Base-by-base conservation (phyloP, 176 grass and related monocot species). In the Themeda triandra region DNA sequence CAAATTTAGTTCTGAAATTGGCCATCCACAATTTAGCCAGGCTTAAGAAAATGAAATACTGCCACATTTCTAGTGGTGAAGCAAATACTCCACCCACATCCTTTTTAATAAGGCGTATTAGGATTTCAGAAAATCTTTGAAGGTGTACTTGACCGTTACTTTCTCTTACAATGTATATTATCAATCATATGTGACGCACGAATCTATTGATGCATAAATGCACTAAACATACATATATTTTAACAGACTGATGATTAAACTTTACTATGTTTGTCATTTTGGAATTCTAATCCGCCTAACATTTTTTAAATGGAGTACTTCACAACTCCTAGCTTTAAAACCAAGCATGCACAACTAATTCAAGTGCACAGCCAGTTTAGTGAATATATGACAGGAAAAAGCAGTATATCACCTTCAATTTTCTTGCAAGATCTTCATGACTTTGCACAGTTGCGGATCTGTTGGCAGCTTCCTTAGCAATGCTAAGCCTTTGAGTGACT, bases 381-480 rank as follows among this genome's bases (percentile, higher is more conserved):
- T 48, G 17, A 53, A 81, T 14, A 9, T 40, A 79, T 10, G 54
- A 13, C 30, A 75, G 4, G 32, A 80, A 19, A 25, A 80, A 81
- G 36, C n/a, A 69, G 39, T 32, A 81, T 10, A 46, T 79, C 64
- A 99, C 96, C 96, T 99, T 92, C 71, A 99, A 88, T 80, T 96
- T 99, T 81, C 79, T 92, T 62, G 93, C 91, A 84, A 99, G 96
- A 91, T 99, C 91, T 83, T 93, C 96, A 89, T 94, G 96, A 80
- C 86, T 99, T 72, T 91, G 93, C 63, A 86, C 41, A 1, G 62
- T 86, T 66, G 80, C 72, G 78, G 81, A 86, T 81, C 86, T 94
- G 54, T 76, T 94, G 35, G 86, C 73, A 89, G 88, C 39, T 88
- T 99, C 96, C 73, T 88, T 92, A 83, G 93, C 86, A 86, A 83